phyloP scores from a whole-genome alignment of 2,329 filamentous ascomycete genomes.

The Cryphonectria carpinicola region DNA sequence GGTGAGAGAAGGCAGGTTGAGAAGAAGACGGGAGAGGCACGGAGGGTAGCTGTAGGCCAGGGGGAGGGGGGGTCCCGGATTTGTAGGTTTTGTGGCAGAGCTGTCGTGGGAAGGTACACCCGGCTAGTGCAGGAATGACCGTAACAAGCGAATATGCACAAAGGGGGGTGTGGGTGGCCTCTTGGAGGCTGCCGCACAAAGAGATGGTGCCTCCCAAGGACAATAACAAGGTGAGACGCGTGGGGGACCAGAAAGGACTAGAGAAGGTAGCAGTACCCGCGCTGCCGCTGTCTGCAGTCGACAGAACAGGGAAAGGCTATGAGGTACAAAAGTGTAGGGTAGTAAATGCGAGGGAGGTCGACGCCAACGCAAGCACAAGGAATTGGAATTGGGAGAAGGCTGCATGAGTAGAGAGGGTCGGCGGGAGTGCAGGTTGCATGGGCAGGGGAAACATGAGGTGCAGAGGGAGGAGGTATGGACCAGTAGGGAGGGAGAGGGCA shows the following conservation, averaged over 20 bases:
- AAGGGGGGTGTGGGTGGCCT: constrained; percentile 19
- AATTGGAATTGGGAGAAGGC: constrained; percentile 7
- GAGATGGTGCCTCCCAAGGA: constrained; percentile 13
- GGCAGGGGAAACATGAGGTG: constrained; percentile 16
- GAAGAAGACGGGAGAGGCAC: constrained; percentile 23
- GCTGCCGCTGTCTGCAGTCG: not conserved
- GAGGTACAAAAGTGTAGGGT: not conserved
- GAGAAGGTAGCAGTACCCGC: constrained; percentile 12
- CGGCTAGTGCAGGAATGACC: constrained; percentile 25
- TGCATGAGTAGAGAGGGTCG: constrained; percentile 6
- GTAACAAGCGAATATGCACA: constrained; percentile 24
- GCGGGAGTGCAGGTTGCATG: constrained; percentile 12
- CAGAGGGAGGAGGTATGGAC: constrained; percentile 13
- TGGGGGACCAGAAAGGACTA: constrained; percentile 12
- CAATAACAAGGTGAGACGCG: constrained; percentile 9
- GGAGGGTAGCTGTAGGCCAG: constrained; percentile 24
- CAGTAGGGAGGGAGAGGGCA: constrained; percentile 11
- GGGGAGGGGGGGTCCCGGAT: constrained; percentile 13
- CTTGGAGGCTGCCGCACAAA: constrained; percentile 16
- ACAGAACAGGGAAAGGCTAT: not conserved
- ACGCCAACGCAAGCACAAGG: constrained; percentile 8
- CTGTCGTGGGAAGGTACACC: constrained; percentile 23
- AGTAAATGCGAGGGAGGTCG: constrained; percentile 2
- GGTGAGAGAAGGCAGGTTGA: constrained; percentile 13
- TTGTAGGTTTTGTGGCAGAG: constrained; percentile 27